Evolutionary conservation across 768 basidiomycete species (phyloP).

Genomic region (Hypholoma fasciculare): DNA sequence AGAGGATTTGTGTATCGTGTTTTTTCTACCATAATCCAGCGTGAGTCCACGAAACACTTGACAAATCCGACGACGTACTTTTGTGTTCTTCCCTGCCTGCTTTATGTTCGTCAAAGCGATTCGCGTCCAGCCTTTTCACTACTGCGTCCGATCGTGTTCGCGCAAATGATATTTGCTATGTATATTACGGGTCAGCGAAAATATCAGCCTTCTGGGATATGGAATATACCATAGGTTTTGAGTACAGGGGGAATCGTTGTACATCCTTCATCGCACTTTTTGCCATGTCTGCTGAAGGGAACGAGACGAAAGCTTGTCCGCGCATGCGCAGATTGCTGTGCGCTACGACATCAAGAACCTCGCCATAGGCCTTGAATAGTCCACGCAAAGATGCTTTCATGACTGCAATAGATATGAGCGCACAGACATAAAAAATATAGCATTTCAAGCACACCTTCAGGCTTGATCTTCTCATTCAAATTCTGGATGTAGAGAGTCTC

Average conservation of each 20-base stretch:
- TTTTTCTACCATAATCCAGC: conserved; percentile 45
- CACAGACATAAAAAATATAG: background rate
- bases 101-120: conserved; percentile 76
- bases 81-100: conserved; percentile 75
- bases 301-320: conserved; percentile 97
- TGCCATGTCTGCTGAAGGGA: conserved; percentile 80
- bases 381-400: conserved; percentile 85
- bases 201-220: background rate
- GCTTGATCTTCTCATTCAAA: conserved; percentile 91
- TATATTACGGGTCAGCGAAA: conserved; percentile 1
- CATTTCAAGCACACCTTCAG: conserved; percentile 50
- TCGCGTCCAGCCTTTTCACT: conserved; percentile 71
- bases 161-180: conserved; percentile 94
- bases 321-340: conserved; percentile 96
- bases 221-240: conserved; percentile 84
- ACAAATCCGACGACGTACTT: conserved; percentile 48
- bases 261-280: conserved; percentile 91
- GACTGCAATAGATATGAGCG: conserved; percentile 43
- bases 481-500: conserved; percentile 97
- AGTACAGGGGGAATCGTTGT: conserved; percentile 90
- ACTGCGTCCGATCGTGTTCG: conserved; percentile 87
- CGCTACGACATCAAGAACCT: conserved; percentile 93
- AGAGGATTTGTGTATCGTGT: conserved; percentile 90
- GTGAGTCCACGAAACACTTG: conserved; percentile 4
- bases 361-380: conserved; percentile 92